A percentile compares a stretch with the other conserved stretches of the same genome.
Evolutionary conservation across 2,329 filamentous ascomycete species (phyloP).

Genomic region (Phyllosticta citribraziliensis): DNA sequence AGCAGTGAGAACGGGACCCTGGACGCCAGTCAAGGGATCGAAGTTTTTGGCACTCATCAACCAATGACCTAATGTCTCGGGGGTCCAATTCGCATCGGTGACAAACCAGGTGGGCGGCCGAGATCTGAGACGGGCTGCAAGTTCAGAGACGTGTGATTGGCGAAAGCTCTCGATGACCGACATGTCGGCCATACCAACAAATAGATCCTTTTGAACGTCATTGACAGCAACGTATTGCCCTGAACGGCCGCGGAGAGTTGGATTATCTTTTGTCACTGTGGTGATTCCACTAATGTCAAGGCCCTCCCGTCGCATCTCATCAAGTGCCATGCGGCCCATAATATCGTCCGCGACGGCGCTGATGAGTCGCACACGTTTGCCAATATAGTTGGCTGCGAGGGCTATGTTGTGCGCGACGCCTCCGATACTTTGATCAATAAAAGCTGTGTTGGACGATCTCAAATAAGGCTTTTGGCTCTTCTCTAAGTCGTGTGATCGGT

Average conservation of each 20-base stretch:
- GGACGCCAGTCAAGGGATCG: slow-evolving; percentile 64
- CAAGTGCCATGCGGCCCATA: slow-evolving; percentile 63
- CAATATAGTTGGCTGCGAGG: slow-evolving; percentile 64
- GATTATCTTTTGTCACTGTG: slow-evolving; percentile 8
- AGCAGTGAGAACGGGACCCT: too few relatives aligned
- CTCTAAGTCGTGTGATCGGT: slow-evolving; percentile 20
- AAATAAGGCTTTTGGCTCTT: too few relatives aligned
- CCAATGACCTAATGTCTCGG: too few relatives aligned
- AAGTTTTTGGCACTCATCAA: slow-evolving; percentile 48
- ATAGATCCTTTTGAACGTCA: slow-evolving; percentile 68
- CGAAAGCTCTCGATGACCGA: slow-evolving; percentile 53
- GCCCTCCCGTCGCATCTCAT: slow-evolving; percentile 50
- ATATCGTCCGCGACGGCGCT: slow-evolving; percentile 73
- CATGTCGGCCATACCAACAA: slow-evolving; percentile 97
- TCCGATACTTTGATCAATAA: slow-evolving; percentile 58
- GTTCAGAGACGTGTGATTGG: slow-evolving; percentile 14
- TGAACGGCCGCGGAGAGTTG: slow-evolving; percentile 44
- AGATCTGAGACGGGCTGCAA: slow-evolving; percentile 44
- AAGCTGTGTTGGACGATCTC: too few relatives aligned
- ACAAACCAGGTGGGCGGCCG: slow-evolving; percentile 56
- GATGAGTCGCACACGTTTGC: slow-evolving; percentile 59
- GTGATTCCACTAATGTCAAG: slow-evolving; percentile 56
- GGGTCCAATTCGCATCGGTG: slow-evolving; percentile 70
- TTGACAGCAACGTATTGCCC: slow-evolving; percentile 91
- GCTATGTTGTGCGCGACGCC: slow-evolving; percentile 92